Base-by-base conservation (phyloP, 2,329 filamentous ascomycete genomes). In the Neofusicoccum laricinum region DNA sequence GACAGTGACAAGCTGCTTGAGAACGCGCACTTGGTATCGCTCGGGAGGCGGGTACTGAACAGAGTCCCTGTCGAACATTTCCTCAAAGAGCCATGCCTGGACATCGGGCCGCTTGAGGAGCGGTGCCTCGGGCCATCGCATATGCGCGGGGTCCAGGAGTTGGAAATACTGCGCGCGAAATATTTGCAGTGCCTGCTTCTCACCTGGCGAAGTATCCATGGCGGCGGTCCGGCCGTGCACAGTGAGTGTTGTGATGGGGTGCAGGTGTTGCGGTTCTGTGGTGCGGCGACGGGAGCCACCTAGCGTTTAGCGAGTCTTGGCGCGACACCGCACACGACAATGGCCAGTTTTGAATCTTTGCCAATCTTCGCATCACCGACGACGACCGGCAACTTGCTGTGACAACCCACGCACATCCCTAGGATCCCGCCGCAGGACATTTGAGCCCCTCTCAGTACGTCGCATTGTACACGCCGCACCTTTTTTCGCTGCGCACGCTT, bases 141-240 rank as follows among this genome's bases (percentile, higher is more conserved):
- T 79, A 32, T 81, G 74, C 7, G 81, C 75, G 0, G 81, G 79
- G 51, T 93, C 83, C 46, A 88, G 87, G 2, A 93, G 80, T 74
- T 97, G 93, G 38, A 94, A 84, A 72, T 92, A 96, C 73, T 97
- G 93, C 66, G 85, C 84, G 68, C 86, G 88, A 73, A 93, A 87
- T 17, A 78, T 72, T 69, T 73, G 69, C 70, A 78, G 68, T 7
- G 46, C 50, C 67, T 64, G 65, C 67, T 69, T 68, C 71, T 72
- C 53, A 25, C 36, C 46, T 19, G 63, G 19, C n/a, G 61, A 43
- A 15, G 36, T 17, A 17, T 34, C 10, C 61, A 63, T 63, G 19
- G 41, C n/a, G 21, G 41, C 55, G 30, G 7, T 12, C n/a, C n/a
- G 30, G 41, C 32, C 32, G 45, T 46, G 32, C 58, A 21, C 11